Evolutionary conservation across 176 grass and related monocot species (phyloP).

Genomic region (Pontederia crassipes): DNA sequence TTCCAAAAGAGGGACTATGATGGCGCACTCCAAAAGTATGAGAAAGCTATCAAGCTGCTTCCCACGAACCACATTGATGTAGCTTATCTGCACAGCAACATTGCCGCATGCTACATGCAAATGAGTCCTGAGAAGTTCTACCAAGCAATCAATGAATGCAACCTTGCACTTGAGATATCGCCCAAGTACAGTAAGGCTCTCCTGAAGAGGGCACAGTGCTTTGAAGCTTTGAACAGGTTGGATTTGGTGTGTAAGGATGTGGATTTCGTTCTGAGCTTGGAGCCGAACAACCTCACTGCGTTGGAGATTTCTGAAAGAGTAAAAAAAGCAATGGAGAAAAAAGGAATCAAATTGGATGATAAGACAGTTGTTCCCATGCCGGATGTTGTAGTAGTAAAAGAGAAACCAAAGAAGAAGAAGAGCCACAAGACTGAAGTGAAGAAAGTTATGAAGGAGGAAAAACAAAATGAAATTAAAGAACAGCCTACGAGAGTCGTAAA

Average conservation of each 20-base stretch:
- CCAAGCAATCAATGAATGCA: constrained; percentile 76
- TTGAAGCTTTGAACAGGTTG: constrained; percentile 60
- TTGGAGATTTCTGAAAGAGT: constrained; percentile 61
- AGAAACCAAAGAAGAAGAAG: constrained; percentile 46
- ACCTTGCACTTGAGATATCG: constrained; percentile 48
- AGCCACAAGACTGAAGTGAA: not conserved
- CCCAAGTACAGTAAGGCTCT: constrained; percentile 72
- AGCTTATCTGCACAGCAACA: constrained; percentile 66
- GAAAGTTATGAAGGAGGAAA: not conserved
- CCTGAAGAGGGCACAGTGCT: constrained; percentile 67
- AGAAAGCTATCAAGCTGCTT: constrained; percentile 70
- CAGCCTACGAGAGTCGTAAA: constrained; percentile 52
- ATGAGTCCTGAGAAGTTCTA: constrained; percentile 57
- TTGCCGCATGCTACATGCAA: constrained; percentile 92
- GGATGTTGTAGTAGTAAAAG: constrained; percentile 46
- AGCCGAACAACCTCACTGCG: constrained; percentile 60
- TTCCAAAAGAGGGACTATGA: constrained; percentile 82
- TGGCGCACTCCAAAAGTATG: constrained; percentile 61
- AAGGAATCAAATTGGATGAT: constrained; percentile 56
- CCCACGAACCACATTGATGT: constrained; percentile 46
- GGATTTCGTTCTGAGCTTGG: constrained; percentile 40
- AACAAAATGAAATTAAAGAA: constrained; percentile 23
- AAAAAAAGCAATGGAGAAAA: constrained; percentile 54
- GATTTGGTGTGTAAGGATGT: constrained; percentile 63
- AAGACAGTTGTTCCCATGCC: constrained; percentile 35